These are phyloP conservation scores for Globisporangium polare DNA, from an alignment of 352 stramenopile species.

Conservation along the genomic window DNA sequence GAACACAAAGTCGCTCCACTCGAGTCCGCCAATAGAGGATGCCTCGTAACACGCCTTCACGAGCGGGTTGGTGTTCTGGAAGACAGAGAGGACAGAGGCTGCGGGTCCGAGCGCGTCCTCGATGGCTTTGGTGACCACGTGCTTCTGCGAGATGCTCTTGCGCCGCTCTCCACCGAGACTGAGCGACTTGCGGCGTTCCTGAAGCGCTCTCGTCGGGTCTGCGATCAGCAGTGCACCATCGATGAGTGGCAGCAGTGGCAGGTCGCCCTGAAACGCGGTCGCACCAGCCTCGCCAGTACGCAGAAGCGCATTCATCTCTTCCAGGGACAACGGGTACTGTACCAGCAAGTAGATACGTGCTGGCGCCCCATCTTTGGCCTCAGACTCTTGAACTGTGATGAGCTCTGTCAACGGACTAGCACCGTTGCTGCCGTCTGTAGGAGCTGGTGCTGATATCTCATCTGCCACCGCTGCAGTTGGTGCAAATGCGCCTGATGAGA, in stretches of 20 bases:
- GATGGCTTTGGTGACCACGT: neutral
- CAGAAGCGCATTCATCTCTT: slow-evolving; percentile 46
- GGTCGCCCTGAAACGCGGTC: slow-evolving; percentile 1
- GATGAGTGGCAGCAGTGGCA: slow-evolving; percentile 50
- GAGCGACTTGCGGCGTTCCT: slow-evolving; percentile 24
- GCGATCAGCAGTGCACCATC: slow-evolving; percentile 53
- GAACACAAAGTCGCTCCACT: slow-evolving; percentile 82
- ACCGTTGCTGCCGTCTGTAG: too few relatives aligned
- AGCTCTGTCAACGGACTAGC: neutral
- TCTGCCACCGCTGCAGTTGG: neutral
- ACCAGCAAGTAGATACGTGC: slow-evolving; percentile 52
- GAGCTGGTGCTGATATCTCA: neutral
- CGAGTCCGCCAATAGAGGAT: slow-evolving; percentile 37
- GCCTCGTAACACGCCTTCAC: slow-evolving; percentile 38
- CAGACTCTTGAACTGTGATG: neutral
- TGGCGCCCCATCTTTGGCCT: slow-evolving; percentile 2
- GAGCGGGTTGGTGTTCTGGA: slow-evolving; percentile 37
- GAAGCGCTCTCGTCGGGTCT: slow-evolving; percentile 24
- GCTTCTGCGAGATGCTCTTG: slow-evolving; percentile 25
- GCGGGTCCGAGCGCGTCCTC: neutral
- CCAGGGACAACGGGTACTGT: slow-evolving; percentile 51
- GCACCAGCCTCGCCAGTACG: slow-evolving; percentile 27
- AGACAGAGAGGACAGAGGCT: slow-evolving; percentile 20
- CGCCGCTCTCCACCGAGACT: slow-evolving; percentile 13
- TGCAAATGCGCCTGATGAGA: neutral